These are phyloP conservation scores for Glaciozyma martinii DNA, from an alignment of 768 basidiomycete species.

Conservation along the genomic window DNA sequence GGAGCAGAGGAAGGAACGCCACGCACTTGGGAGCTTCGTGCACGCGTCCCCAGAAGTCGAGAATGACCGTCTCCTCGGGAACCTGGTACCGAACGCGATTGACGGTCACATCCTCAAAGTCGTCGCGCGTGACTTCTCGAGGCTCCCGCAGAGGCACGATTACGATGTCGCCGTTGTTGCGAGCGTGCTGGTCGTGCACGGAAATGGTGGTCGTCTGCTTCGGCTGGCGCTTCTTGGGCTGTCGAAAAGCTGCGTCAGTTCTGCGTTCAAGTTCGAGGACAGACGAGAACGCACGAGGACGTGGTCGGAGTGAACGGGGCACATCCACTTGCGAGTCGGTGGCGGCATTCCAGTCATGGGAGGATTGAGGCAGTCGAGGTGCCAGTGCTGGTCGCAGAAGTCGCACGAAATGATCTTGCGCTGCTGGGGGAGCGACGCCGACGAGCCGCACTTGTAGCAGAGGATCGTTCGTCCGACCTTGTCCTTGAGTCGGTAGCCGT, in stretches of 20 bases:
- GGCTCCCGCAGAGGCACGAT: constrained; percentile 58
- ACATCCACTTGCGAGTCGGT: constrained; percentile 94
- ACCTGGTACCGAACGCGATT: constrained; percentile 73
- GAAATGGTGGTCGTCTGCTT: constrained; percentile 51
- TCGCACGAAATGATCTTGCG: constrained; percentile 77
- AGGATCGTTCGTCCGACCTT: constrained; percentile 71
- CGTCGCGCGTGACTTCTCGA: constrained; percentile 25
- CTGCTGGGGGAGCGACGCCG: constrained; percentile 51
- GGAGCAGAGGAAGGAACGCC: too few relatives aligned
- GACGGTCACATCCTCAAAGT: constrained; percentile 73
- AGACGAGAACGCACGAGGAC: constrained; percentile 11
- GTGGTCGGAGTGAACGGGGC: constrained; percentile 78
- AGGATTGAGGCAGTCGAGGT: constrained; percentile 90
- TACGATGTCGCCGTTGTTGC: constrained; percentile 88
- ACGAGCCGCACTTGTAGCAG: constrained; percentile 80
- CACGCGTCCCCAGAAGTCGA: constrained; percentile 88
- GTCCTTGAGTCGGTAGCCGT: constrained; percentile 76
- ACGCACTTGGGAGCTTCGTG: constrained; percentile 6
- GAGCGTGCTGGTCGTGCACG: constrained; percentile 60
- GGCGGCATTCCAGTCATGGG: constrained; percentile 78
- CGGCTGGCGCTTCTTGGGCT: constrained; percentile 21
- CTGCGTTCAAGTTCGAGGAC: not conserved
- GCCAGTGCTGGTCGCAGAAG: constrained; percentile 90
- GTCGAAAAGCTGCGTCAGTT: not conserved
- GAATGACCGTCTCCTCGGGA: constrained; percentile 78